phyloP scores from a whole-genome alignment of 2,329 filamentous ascomycete genomes.

The Didymella lethalis region DNA sequence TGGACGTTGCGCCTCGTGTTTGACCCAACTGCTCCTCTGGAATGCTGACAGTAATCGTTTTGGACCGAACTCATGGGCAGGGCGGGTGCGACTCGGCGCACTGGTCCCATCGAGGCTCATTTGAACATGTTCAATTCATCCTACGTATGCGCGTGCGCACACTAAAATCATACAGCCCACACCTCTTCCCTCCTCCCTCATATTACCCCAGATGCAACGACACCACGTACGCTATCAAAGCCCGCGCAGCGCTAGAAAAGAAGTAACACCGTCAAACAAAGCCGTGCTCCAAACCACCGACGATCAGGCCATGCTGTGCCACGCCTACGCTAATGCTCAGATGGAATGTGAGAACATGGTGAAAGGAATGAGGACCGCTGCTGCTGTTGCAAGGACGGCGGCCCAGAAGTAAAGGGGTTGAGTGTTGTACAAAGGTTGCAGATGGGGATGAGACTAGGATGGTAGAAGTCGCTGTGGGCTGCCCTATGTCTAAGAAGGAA shows the following conservation, averaged over 20 bases:
- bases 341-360: conserved; percentile 5
- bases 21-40: not conserved
- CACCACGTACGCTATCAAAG: conserved; percentile 31
- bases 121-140: conserved; percentile 31
- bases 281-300: conserved; percentile 30
- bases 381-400: conserved; percentile 8
- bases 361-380: conserved; percentile 6
- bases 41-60: too few species aligned
- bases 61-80: too few species aligned
- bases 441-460: conserved; percentile 5
- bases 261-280: conserved; percentile 12
- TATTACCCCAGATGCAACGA: conserved; percentile 22
- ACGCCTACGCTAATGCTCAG: conserved; percentile 26
- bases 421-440: conserved; percentile 24
- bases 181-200: conserved; percentile 6
- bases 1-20: not conserved
- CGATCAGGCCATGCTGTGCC: conserved; percentile 24
- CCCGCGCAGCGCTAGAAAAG: conserved; percentile 22
- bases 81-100: too few species aligned
- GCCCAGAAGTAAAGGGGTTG: conserved; percentile 15
- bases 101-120: not conserved
- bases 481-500: conserved; percentile 17
- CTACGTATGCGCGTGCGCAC: conserved; percentile 32
- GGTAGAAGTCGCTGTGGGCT: conserved; percentile 5
- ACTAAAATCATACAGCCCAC: conserved; percentile 27